These are phyloP conservation scores for Populus davidiana DNA, from an alignment of 345 rosid species.

Conservation along the genomic window DNA sequence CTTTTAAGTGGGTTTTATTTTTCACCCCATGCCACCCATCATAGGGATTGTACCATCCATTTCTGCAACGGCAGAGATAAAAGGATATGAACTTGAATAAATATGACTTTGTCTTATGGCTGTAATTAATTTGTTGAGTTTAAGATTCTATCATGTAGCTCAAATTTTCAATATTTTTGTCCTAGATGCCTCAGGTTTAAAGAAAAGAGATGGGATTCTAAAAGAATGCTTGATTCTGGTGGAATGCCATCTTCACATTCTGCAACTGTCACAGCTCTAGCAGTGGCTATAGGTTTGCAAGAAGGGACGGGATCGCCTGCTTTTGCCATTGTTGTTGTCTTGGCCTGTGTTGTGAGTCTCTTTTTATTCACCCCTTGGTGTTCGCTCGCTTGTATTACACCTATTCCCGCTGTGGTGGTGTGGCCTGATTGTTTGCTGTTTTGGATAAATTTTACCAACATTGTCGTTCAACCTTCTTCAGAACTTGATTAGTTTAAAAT, in stretches of 20 bases:
- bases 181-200: constrained; percentile 78
- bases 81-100: too few relatives aligned
- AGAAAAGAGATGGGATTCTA: constrained; percentile 96
- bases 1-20: too few relatives aligned
- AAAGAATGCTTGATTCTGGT: constrained; percentile 77
- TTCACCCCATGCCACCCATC: too few relatives aligned
- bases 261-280: constrained; percentile 88
- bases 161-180: background rate
- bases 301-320: constrained; percentile 74
- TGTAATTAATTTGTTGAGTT: background rate
- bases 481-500: background rate
- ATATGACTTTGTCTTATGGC: too few relatives aligned
- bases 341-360: constrained; percentile 77
- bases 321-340: constrained; percentile 79
- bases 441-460: background rate
- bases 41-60: too few relatives aligned
- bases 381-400: background rate
- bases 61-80: too few relatives aligned
- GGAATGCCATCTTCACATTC: constrained; percentile 99
- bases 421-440: background rate
- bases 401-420: background rate
- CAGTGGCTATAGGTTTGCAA: constrained; percentile 71
- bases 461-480: background rate
- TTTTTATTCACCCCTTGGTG: constrained; percentile 11
- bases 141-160: background rate